Conservation (phyloP, 192 early-diverging fungal species). For the Haplosporangium gracile region DNA sequence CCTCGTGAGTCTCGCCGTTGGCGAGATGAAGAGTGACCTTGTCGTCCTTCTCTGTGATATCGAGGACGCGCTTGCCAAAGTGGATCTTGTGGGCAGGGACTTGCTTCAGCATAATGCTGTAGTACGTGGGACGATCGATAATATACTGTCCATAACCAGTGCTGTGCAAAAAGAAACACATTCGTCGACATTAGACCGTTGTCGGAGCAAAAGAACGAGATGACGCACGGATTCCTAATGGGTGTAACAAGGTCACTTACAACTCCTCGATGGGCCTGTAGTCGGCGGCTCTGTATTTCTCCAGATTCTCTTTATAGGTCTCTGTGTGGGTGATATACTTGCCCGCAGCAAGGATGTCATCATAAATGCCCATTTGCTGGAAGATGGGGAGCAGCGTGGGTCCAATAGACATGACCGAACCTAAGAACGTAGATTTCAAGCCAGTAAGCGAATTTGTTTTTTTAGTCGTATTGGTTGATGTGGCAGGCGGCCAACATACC, state of each 20-base stretch:
- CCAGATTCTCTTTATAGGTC: not conserved
- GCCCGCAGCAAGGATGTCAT: conserved; percentile 1
- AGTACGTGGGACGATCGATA: conserved; percentile 12
- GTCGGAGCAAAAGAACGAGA: not conserved
- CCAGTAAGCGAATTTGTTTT: too few relatives aligned
- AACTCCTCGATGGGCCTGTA: not conserved
- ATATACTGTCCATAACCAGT: not conserved
- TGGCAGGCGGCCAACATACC: conserved; percentile 3
- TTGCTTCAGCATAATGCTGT: not conserved
- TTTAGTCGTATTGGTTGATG: too few relatives aligned
- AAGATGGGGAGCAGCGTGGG: not conserved
- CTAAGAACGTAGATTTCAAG: not conserved
- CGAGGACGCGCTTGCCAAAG: conserved; percentile 23
- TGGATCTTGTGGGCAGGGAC: conserved; percentile 24
- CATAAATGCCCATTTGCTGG: conserved; percentile 16
- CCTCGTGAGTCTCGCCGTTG: conserved; percentile 12
- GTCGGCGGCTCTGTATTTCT: not conserved
- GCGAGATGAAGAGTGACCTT: conserved; percentile 26
- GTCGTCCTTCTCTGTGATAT: conserved; percentile 13
- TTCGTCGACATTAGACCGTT: not conserved
- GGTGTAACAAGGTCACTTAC: not conserved
- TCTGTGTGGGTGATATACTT: not conserved
- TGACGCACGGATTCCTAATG: not conserved
- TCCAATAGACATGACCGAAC: not conserved
- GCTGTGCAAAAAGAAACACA: not conserved